These are phyloP conservation scores for Thyridium curvatum DNA, from an alignment of 2,329 filamentous ascomycete species.

Conservation along the genomic window DNA sequence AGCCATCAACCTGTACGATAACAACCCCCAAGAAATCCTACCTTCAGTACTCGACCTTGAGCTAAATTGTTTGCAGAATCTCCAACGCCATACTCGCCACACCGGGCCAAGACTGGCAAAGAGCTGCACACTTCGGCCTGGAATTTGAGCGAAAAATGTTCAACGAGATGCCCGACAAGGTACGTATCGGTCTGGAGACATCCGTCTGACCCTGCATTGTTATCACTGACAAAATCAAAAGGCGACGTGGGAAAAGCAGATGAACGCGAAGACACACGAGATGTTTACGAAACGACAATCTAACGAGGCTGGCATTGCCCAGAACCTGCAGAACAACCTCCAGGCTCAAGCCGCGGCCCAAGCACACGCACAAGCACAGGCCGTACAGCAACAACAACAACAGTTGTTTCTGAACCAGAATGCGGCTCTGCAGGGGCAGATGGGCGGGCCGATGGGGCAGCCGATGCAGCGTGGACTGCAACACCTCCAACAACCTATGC, in stretches of 20 bases:
- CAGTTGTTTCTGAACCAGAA: conserved; percentile 47
- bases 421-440: conserved; percentile 37
- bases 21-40: conserved; percentile 4
- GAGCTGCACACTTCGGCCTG: conserved; percentile 34
- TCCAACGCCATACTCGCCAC: conserved; percentile 43
- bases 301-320: conserved; percentile 26
- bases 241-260: conserved; percentile 43
- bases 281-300: conserved; percentile 44
- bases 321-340: conserved; percentile 41
- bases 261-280: conserved; percentile 39
- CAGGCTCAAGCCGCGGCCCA: conserved; percentile 21
- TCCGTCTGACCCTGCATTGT: no score
- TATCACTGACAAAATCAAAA: conserved; percentile 21
- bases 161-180: conserved; percentile 39
- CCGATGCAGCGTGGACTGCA: conserved; percentile 48
- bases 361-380: conserved; percentile 25
- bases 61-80: conserved; percentile 28
- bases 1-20: conserved; percentile 31
- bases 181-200: no score
- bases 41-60: background rate
- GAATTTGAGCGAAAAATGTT: conserved; percentile 43
- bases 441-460: conserved; percentile 42
- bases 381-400: conserved; percentile 23
- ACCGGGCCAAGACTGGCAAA: conserved; percentile 30
- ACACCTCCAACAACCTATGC: conserved; percentile 53